A percentile compares a stretch with the other conserved stretches of the same genome.
Evolutionary conservation across 768 basidiomycete species (phyloP).

Genomic region (Udeniomyces megalosporus): DNA sequence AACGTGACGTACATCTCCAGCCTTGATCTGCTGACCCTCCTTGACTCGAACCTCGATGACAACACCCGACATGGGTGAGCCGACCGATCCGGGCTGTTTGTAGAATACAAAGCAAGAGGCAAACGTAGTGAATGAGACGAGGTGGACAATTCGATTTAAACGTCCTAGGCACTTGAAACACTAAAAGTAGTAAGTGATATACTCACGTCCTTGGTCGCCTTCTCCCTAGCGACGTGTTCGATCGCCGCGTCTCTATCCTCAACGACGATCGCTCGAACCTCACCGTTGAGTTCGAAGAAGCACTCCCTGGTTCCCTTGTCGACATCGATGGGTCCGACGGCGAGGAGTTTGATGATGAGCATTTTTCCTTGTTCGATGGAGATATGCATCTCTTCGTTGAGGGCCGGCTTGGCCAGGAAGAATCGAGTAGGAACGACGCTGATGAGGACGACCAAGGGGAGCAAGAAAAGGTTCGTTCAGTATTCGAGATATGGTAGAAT

Average conservation of each 20-base stretch:
- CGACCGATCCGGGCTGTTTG: conserved; percentile 96
- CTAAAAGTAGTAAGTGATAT: no score
- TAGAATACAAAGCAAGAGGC: no score
- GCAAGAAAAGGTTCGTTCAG: conserved; percentile 14
- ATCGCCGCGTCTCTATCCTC: conserved; percentile 96
- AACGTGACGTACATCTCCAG: conserved; percentile 46
- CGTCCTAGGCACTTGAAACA: no score
- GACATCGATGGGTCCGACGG: conserved; percentile 81
- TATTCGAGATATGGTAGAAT: no score
- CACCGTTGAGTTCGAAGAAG: conserved; percentile 30
- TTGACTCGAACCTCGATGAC: conserved; percentile 96
- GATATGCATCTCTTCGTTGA: conserved; percentile 93
- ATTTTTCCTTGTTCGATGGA: conserved; percentile 84
- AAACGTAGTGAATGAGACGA: no score
- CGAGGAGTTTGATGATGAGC: conserved; percentile 87
- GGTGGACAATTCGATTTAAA: no score
- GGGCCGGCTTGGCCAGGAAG: conserved; percentile 81
- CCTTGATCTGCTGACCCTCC: conserved; percentile 94
- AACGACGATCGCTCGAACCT: conserved; percentile 87
- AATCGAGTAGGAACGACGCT: conserved; percentile 91
- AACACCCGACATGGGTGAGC: conserved; percentile 56
- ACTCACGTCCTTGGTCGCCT: conserved; percentile 72
- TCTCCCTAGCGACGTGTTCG: conserved; percentile 85
- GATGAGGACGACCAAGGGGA: background rate
- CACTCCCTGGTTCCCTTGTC: conserved; percentile 85